These are phyloP conservation scores for Termitomyces sp. DNA, from an alignment of 768 basidiomycete species.

Conservation along the genomic window DNA sequence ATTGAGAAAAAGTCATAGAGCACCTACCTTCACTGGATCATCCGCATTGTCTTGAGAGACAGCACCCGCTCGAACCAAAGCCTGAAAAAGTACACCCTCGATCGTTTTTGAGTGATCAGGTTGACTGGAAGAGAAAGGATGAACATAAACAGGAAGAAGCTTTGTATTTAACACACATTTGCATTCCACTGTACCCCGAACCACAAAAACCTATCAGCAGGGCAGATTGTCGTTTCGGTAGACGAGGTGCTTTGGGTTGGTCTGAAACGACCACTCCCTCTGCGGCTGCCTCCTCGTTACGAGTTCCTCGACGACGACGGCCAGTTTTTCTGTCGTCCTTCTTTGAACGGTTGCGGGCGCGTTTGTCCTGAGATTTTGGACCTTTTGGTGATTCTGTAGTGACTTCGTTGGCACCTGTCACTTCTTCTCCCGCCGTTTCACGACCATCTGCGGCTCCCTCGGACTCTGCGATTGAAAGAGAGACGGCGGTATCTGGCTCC, in stretches of 20 bases:
- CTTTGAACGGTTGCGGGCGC: constrained; percentile 23
- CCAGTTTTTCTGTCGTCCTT: constrained; percentile 31
- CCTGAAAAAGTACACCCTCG: constrained; percentile 85
- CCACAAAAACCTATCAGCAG: constrained; percentile 90
- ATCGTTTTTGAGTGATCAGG: constrained; percentile 69
- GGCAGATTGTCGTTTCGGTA: constrained; percentile 83
- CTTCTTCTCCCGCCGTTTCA: neutral
- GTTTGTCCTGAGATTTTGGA: constrained; percentile 1
- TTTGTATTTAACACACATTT: constrained; percentile 60
- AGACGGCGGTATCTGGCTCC: neutral
- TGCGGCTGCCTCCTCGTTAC: constrained; percentile 25
- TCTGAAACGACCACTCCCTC: constrained; percentile 17
- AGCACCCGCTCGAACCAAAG: constrained; percentile 84
- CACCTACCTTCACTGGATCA: constrained; percentile 75
- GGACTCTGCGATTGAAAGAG: neutral
- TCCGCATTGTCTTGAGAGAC: constrained; percentile 94
- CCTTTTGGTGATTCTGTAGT: neutral
- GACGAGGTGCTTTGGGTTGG: constrained; percentile 44
- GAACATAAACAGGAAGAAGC: neutral
- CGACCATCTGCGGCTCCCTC: neutral
- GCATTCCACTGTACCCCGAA: constrained; percentile 91
- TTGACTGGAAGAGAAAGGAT: constrained; percentile 43
- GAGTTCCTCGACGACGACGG: constrained; percentile 37
- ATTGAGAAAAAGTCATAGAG: neutral
- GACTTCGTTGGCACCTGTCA: neutral